Evolutionary conservation across 495 filamentous ascomycete species (phyloP), one percentile per base, ranked within the genome.

Genomic region (Trichoderma parareesei): DNA sequence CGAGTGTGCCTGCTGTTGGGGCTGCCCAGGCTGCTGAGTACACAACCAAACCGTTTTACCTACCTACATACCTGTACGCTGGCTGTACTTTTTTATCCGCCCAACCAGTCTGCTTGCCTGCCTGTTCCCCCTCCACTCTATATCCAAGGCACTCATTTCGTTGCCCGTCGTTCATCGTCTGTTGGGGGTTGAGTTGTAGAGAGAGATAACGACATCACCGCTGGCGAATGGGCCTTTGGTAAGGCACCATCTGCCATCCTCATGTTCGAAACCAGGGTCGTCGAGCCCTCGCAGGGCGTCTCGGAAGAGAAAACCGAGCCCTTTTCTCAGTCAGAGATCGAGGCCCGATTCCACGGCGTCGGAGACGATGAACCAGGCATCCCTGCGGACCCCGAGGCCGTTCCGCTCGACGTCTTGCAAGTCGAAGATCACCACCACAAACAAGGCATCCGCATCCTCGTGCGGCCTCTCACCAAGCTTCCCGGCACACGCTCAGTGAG

Each of bases 241-340:
- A 37, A 57, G 53, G 53, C 53, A 57, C 33, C 20, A 35, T 33
- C 40, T 33, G 41, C 38, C 65, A 53, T 69, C 60, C 62, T 71
- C 35, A 81, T 79, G 78, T 72, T 72, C 65, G 78, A 81, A 65
- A 65, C 72, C 65, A 70, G 71, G 63, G 65, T 69, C 38, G 65
- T 69, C 38, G 73, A 71, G 59, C 67, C 67, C 65, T 70, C 73
- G 33, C 43, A 68, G 35, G 69, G 69, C 55, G 66, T 64, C 59
- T 80, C 79, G 18, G 78, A 82, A 72, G 75, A 79, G 71, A 80
- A 75, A 70, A 82, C 79, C 53, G 78, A 82, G 68, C 76, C 77
- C 33, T 80, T 82, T 66, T 81, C 79, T 43, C 70, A 79, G 60
- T 76, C 79, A 42, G 78, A 82, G 63, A 75, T 81, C 65, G 72